Base-by-base conservation (phyloP, 2,329 filamentous ascomycete species). In the Fusarium bulbicola region DNA sequence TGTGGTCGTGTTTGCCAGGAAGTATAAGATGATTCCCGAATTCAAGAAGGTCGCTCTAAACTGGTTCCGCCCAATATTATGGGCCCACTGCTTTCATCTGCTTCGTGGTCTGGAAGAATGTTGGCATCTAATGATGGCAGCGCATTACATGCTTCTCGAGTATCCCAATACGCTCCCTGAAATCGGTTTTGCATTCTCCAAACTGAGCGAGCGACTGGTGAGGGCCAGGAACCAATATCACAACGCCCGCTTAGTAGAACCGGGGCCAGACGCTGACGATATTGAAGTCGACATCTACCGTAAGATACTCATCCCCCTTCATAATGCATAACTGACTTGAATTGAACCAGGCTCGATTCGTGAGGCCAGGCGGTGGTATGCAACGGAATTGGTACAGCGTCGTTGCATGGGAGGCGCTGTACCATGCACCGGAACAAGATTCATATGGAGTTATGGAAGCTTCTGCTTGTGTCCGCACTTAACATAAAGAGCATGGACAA, bases 61-160 rank as follows among this genome's bases (percentile, higher is more conserved):
- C 21, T 66, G 63, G 63, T 59, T 64, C 24, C 32, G 21, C 14
- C 12, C 16, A 12, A 37, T 20, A 28, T 21, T 14, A 28, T 7
- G 7, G 7, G 7, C 14, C 24, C 6, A 2, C 18, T 2, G 4
- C 18, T 10, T 28, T 39, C 7, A 13, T 37, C 2, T 5, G 18
- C 4, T 16, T 6, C 42, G 20, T 26, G n/a, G 18, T 18, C 11
- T 7, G 5, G 24, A 39, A n/a, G 32, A 59, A 12, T 45, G 50
- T 21, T 66, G 60, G 50, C 6, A 34, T 14, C 28, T 66, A 2
- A 24, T 65, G 21, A 39, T 66, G 26, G 36, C 43, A 28, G 45
- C 63, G 13, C 28, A 45, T 21, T 65, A 45, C 26, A 58, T 66
- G 42, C 1, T 7, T 26, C 49, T 52, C 18, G 16, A 6, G 8